Evolutionary conservation across 371 early-diverging fungal species (phyloP).

Genomic region (Lichtheimia corymbifera): DNA sequence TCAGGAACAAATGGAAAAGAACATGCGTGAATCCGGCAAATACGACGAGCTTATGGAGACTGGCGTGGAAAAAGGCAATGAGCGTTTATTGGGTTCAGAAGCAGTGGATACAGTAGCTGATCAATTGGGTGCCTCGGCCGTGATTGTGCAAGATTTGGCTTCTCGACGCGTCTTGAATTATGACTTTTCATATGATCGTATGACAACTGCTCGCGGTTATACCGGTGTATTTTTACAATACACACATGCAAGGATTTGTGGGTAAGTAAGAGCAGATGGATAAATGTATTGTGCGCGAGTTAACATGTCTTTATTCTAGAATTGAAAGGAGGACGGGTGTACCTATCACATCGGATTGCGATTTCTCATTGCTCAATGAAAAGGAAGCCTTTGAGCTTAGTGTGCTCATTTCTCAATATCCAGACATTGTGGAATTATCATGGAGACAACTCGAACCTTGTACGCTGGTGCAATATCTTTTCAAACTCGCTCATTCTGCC

Average conservation of each 20-base stretch:
- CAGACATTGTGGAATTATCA: conserved; percentile 69
- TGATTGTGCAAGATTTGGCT: conserved; percentile 93
- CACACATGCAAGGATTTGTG: conserved; percentile 88
- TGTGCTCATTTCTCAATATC: conserved; percentile 81
- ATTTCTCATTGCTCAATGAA: conserved; percentile 63
- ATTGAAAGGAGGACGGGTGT: conserved; percentile 38
- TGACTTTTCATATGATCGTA: conserved; percentile 91
- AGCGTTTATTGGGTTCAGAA: conserved; percentile 7
- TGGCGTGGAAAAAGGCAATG: conserved; percentile 11
- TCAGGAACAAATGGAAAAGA: conserved; percentile 81
- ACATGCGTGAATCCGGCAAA: conserved; percentile 80
- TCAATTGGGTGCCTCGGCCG: conserved; percentile 78
- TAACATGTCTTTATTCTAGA: conserved; percentile 1
- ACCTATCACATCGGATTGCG: conserved; percentile 22
- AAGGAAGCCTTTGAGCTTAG: conserved; percentile 71
- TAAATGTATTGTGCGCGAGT: neutral
- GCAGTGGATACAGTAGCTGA: conserved; percentile 70
- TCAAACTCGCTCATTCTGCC: conserved; percentile 80
- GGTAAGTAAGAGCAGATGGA: conserved; percentile 33
- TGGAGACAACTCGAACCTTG: conserved; percentile 81
- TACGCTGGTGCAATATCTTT: conserved; percentile 86
- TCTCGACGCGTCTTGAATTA: conserved; percentile 95
- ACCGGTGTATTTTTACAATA: conserved; percentile 98
- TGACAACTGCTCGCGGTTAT: conserved; percentile 92
- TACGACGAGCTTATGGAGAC: conserved; percentile 59